Percentiles rank a stretch among this genome's conserved stretches.
Conservation (phyloP, 768 basidiomycete genomes). For the Clitopilus hobsonii region DNA sequence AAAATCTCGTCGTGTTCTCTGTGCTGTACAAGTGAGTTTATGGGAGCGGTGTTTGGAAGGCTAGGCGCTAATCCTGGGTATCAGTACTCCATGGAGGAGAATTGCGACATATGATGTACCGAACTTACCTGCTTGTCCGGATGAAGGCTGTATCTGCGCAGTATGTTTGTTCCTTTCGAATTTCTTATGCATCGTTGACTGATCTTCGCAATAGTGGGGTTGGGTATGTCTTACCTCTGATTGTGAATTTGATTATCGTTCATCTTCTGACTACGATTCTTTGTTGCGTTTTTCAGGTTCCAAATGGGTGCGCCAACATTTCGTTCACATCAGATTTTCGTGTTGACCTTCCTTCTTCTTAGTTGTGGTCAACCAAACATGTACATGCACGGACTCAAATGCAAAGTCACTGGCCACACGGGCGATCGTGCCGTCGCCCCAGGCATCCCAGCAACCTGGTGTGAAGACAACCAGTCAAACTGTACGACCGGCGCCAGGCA, state of each 20-base stretch:
- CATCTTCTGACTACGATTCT: not conserved
- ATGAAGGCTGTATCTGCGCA: constrained; percentile 47
- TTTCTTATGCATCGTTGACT: not conserved
- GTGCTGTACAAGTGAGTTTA: constrained; percentile 41
- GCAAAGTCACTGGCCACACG: constrained; percentile 41
- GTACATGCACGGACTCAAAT: constrained; percentile 41
- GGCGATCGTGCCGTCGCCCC: constrained; percentile 32
- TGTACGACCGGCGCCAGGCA: constrained; percentile 50
- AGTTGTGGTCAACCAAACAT: constrained; percentile 54
- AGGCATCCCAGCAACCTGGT: constrained; percentile 46
- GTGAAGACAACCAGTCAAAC: constrained; percentile 35
- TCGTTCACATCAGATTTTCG: not conserved
- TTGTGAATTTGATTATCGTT: not conserved
- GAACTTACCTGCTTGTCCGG: constrained; percentile 43
- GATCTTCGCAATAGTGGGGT: constrained; percentile 34
- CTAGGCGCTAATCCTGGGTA: not conserved
- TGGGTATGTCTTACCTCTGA: constrained; percentile 32
- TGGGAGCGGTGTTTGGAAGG: not conserved
- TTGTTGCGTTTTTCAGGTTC: constrained; percentile 6
- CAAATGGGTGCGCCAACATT: constrained; percentile 31
- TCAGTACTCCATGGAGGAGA: constrained; percentile 51
- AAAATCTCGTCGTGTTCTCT: constrained; percentile 49
- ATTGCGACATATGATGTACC: constrained; percentile 44
- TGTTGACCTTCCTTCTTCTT: not conserved
- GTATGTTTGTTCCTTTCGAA: constrained; percentile 26